A percentile compares a stretch with the other conserved stretches of the same genome.
phyloP scores from a whole-genome alignment of 176 grass and related monocot species.

The Lolium multiflorum region DNA sequence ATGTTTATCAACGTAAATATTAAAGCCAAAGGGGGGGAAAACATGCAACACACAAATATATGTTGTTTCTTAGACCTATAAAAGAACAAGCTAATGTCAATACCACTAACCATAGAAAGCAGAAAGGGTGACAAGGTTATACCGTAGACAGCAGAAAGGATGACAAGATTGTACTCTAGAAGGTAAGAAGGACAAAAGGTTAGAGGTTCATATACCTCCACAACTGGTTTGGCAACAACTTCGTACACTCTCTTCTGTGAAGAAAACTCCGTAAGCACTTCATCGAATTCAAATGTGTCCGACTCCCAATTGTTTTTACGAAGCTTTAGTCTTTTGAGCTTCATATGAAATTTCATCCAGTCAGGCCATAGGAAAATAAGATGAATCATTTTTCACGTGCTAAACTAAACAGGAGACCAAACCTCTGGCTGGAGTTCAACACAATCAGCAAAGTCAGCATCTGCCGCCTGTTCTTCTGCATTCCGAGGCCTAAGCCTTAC shows the following conservation, averaged over 20 bases:
- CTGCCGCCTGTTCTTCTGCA: slow-evolving; percentile 75
- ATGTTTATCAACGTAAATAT: background rate
- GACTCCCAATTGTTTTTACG: slow-evolving; percentile 99
- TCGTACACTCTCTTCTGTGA: slow-evolving; percentile 99
- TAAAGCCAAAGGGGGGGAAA: background rate
- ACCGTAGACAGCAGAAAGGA: background rate
- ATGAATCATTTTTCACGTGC: background rate
- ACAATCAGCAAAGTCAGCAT: slow-evolving; percentile 97
- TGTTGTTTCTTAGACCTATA: background rate
- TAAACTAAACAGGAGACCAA: slow-evolving; percentile 22
- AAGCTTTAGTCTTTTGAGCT: slow-evolving; percentile 99
- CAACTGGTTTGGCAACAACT: slow-evolving; percentile 99
- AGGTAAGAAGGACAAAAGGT: slow-evolving; percentile 36
- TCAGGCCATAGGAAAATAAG: slow-evolving; percentile 41
- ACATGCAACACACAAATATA: slow-evolving; percentile 9
- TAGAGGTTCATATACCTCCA: slow-evolving; percentile 74
- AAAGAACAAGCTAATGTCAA: background rate
- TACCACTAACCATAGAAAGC: background rate
- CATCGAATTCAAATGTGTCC: slow-evolving; percentile 95
- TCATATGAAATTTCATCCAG: slow-evolving; percentile 28
- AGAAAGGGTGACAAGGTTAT: slow-evolving; percentile 4
- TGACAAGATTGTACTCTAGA: slow-evolving; percentile 8
- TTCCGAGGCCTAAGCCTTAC: slow-evolving; percentile 95
- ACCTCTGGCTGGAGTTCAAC: slow-evolving; percentile 99
- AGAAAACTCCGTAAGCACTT: slow-evolving; percentile 96